These are phyloP conservation scores for Pseudoturritis turrita DNA, from an alignment of 345 rosid genomes.

Conservation along the genomic window DNA sequence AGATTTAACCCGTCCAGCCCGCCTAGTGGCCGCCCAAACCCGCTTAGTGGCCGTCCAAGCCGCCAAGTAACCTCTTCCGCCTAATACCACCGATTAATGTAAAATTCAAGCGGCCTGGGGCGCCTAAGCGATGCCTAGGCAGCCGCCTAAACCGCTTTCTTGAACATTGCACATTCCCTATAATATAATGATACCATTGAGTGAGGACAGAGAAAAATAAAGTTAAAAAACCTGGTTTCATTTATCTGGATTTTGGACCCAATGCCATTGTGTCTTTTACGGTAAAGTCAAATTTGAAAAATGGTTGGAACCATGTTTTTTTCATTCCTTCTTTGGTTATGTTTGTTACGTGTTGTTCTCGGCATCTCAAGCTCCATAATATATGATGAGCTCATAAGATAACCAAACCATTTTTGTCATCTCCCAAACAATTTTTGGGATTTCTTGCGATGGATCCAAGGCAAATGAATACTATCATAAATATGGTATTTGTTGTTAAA, in stretches of 20 bases:
- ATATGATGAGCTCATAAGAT: conserved; percentile 21
- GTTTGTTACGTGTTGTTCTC: conserved; percentile 24
- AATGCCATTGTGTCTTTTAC: neutral
- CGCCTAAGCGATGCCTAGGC: no score
- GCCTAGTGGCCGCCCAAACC: no score
- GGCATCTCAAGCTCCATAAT: conserved; percentile 6
- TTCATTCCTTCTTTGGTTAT: conserved; percentile 12
- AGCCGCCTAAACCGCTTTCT: no score
- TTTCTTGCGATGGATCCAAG: neutral
- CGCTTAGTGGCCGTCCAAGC: no score
- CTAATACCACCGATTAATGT: no score
- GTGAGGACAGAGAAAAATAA: neutral
- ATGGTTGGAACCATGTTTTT: neutral
- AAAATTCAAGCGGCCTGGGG: no score
- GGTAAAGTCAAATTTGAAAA: conserved; percentile 10
- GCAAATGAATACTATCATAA: neutral
- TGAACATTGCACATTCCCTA: no score
- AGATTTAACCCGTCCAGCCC: no score
- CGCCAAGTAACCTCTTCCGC: no score
- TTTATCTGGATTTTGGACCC: conserved; percentile 1
- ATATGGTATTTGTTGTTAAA: neutral
- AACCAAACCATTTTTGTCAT: conserved; percentile 13
- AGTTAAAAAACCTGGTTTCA: neutral
- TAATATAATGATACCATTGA: neutral
- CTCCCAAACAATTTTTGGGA: neutral